Base-by-base conservation (phyloP, 805 yeast species). In the Helenozyma baotianmanensis region DNA sequence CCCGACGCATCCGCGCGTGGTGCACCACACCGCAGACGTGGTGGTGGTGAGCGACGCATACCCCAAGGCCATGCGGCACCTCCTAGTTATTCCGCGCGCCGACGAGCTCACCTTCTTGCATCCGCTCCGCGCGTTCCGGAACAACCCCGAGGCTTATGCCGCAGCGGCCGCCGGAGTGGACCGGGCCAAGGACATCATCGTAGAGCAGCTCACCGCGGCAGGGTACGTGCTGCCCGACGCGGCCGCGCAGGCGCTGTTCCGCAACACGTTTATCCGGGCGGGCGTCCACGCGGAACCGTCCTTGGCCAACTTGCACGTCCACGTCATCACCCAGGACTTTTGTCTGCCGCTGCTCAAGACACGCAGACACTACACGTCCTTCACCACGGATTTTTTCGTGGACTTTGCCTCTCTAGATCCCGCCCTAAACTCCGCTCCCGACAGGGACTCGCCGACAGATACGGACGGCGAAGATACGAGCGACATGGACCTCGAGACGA, bases 231-330 rank as follows among this genome's bases (percentile, higher is more conserved):
- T 33, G 12, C 38, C 50, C 11, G 35, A 33, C 1, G 31, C 31
- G 6, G 40, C 35, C 23, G 27, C 27, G 9, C 21, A 14, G 27
- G 13, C 18, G 11, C 47, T 48, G 23, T 56, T 61, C 32, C 42
- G 39, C 22, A 42, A 48, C 15, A 22, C 36, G 9, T 58, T 55
- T 35, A 60, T 82, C 7, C 59, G 62, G 38, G 71, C 69, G 7
- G 90, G 94, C 1, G 68, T 83, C 16, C 95, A 85, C 55, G 56
- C 82, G 4, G 69, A 70, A 2, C 95, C 95, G 3, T 79, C 88
- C 1, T 52, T 84, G 69, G 57, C 56, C 24, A 82, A 85, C 51
- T 47, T 84, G 27, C 95, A 85, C 48, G 60, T 85, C 13, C 95
- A 85, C 58, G 75, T 85, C 15, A 65, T 85, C 29, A 77, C 88